Base-by-base conservation (phyloP, 345 rosid genomes). In the Firmiana major region DNA sequence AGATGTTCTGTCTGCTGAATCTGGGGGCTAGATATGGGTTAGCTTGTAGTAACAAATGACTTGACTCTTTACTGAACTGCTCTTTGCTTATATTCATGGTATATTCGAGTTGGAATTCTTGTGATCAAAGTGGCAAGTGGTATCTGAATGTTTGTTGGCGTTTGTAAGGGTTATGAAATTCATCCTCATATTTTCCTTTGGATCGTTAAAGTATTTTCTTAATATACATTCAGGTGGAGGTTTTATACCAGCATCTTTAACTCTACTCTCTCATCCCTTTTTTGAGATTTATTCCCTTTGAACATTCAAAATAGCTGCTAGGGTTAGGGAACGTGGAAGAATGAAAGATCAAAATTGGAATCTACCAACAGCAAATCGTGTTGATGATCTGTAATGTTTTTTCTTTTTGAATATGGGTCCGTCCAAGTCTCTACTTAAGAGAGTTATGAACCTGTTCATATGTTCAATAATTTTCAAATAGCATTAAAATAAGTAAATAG, bases 371-470 rank as follows among this genome's bases (percentile, higher is more conserved):
- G 10, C n/a, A 54, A n/a, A 72, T 28, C 21, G 2, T 28, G 42
- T 53, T 21, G 26, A 54, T 46, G 49, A 63, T 55, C 28, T 53
- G 43, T 11, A 31, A 9, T 1, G 3, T 45, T 45, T 10, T 24
- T 19, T 49, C 22, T 26, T 67, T 19, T 0, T 48, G 3, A 80
- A 62, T 21, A 6, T 59, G 34, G 36, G 17, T 16, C 40, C 22
- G 11, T 16, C 40, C 22, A n/a, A 17, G 46, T 8, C n/a, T 13
- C n/a, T 13, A 16, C 28, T 31, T n/a, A 26, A 72, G 12, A 49
- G 71, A 46, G 54, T 71, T 75, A 53, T 46, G 49, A 64, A 9
- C 66, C 69, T 63, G 62, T 74, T 59, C 16, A 73, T 63, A 5
- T 22, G 66, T 36, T 54, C n/a, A 3, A 51, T 43, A 58, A 15